Evolutionary conservation across 768 basidiomycete species (phyloP).

Genomic region (Auricularia cornea): DNA sequence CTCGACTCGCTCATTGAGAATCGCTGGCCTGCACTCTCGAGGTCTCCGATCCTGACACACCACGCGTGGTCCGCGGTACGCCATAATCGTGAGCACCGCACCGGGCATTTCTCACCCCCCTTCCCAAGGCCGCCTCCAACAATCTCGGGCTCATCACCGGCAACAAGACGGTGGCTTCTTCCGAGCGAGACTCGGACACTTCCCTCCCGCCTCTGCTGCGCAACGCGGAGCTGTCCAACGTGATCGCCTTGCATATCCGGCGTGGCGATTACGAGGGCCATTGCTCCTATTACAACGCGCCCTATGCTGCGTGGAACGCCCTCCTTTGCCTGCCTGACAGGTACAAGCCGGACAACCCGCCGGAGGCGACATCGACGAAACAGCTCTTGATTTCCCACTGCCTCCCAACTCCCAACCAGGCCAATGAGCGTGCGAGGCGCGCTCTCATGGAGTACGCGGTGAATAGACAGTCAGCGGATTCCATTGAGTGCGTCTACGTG

Average conservation of each 20-base stretch:
- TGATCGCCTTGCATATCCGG: slow-evolving; percentile 50
- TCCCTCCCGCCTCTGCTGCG: neutral
- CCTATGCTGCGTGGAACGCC: slow-evolving; percentile 45
- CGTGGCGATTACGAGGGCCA: slow-evolving; percentile 48
- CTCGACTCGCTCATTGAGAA: slow-evolving; percentile 26
- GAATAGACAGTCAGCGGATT: slow-evolving; percentile 9
- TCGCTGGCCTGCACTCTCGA: slow-evolving; percentile 39
- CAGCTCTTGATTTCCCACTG: slow-evolving; percentile 41
- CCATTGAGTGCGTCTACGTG: slow-evolving; percentile 44
- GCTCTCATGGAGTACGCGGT: slow-evolving; percentile 19
- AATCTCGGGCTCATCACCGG: slow-evolving; percentile 37
- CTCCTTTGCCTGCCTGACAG: slow-evolving; percentile 45
- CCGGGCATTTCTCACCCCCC: too few species aligned
- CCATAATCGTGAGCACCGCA: slow-evolving; percentile 24
- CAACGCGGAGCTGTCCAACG: slow-evolving; percentile 26
- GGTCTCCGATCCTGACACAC: slow-evolving; percentile 34
- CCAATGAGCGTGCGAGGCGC: slow-evolving; percentile 38
- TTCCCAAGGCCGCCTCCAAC: too few species aligned
- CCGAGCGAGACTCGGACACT: neutral
- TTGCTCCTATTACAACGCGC: slow-evolving; percentile 35
- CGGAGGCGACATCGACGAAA: slow-evolving; percentile 13
- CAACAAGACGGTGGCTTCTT: neutral
- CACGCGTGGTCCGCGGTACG: neutral
- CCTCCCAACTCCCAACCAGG: slow-evolving; percentile 41
- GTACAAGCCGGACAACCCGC: slow-evolving; percentile 23